Conservation (phyloP, 345 rosid genomes). For the Corchorus capsularis region DNA sequence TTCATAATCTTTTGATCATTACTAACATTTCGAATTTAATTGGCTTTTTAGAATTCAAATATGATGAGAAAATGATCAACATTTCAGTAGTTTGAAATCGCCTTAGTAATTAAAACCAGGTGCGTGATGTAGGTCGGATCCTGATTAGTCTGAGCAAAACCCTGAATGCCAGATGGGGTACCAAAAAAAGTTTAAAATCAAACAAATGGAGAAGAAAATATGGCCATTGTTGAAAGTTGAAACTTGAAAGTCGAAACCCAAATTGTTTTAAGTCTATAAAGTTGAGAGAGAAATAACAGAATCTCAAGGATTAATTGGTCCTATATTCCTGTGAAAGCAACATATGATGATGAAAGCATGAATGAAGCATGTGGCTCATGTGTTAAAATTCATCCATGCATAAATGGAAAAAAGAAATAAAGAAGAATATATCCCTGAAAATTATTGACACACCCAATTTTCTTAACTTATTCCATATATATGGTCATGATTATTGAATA, state of each 20-base stretch:
- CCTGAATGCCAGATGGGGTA: too few relatives aligned
- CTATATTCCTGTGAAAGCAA: background rate
- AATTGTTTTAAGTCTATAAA: too few relatives aligned
- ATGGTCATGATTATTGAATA: background rate
- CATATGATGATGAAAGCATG: background rate
- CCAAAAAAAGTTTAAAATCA: too few relatives aligned
- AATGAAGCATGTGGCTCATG: background rate
- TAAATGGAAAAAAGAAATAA: background rate
- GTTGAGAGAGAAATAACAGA: background rate
- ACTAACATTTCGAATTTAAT: background rate
- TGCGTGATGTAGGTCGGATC: too few relatives aligned
- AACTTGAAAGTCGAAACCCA: too few relatives aligned
- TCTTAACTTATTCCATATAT: background rate
- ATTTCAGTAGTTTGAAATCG: too few relatives aligned
- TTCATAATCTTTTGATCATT: background rate
- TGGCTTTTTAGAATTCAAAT: too few relatives aligned
- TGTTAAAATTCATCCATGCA: slow-evolving; percentile 16
- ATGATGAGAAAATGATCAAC: too few relatives aligned
- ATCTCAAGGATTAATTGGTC: background rate
- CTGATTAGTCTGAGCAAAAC: too few relatives aligned
- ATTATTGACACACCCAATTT: background rate
- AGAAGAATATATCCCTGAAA: slow-evolving; percentile 16
- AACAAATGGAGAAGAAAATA: slow-evolving; percentile 2
- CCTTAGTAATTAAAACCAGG: too few relatives aligned
- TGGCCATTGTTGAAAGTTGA: background rate